Evolutionary conservation across 2,329 filamentous ascomycete genomes (phyloP).

Genomic region (Alternaria solani): DNA sequence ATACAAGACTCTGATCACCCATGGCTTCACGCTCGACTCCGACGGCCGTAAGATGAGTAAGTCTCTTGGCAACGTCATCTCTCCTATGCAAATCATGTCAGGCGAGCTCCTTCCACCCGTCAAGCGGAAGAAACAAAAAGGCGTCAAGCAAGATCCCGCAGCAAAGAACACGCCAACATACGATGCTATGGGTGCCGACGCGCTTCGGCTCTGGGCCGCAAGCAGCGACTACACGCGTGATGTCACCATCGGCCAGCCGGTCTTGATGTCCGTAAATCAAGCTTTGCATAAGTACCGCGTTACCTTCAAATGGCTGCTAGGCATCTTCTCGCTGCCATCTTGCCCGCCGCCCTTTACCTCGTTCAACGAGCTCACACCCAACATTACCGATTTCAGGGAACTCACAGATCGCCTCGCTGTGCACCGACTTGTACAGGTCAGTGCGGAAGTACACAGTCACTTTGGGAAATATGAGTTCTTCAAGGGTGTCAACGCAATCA

Average conservation of each 20-base stretch:
- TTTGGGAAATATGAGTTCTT: constrained; percentile 82
- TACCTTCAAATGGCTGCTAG: constrained; percentile 89
- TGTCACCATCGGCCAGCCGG: constrained; percentile 79
- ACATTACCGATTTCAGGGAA: constrained; percentile 13
- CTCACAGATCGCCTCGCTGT: constrained; percentile 72
- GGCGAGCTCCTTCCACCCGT: constrained; percentile 77
- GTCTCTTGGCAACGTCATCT: constrained; percentile 87
- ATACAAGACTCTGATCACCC: constrained; percentile 89
- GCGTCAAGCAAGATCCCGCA: constrained; percentile 36
- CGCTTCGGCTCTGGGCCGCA: constrained; percentile 87
- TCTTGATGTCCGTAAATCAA: constrained; percentile 78
- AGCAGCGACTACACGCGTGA: constrained; percentile 92
- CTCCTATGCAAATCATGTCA: constrained; percentile 83
- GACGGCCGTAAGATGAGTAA: constrained; percentile 99
- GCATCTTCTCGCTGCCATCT: constrained; percentile 60
- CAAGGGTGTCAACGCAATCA: constrained; percentile 75
- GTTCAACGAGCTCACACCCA: constrained; percentile 28
- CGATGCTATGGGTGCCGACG: constrained; percentile 84
- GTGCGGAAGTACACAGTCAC: constrained; percentile 68
- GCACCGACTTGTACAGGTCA: constrained; percentile 73
- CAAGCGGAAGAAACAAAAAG: constrained; percentile 67
- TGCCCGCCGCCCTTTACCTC: constrained; percentile 40
- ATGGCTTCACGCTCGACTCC: constrained; percentile 91
- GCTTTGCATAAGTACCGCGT: constrained; percentile 86
- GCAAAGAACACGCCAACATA: constrained; percentile 54